phyloP scores from a whole-genome alignment of 108 stramenopile genomes.

The Fistulifera solaris region DNA sequence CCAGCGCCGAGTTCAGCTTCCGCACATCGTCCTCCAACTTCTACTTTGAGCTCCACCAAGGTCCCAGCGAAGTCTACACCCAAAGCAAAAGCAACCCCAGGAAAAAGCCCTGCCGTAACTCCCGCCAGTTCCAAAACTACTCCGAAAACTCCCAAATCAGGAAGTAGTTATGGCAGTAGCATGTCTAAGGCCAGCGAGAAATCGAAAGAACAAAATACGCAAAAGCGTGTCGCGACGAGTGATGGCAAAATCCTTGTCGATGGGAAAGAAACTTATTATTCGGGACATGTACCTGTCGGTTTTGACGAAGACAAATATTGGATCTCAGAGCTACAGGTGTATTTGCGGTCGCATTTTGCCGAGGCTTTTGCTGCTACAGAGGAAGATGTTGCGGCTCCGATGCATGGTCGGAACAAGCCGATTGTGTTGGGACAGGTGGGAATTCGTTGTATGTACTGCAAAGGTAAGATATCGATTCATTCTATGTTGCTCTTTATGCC shows the following conservation, averaged over 20 bases:
- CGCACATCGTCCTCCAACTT: too few relatives aligned
- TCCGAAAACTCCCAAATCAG: too few relatives aligned
- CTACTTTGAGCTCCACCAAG: too few relatives aligned
- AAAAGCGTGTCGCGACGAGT: too few relatives aligned
- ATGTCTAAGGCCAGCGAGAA: too few relatives aligned
- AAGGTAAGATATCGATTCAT: constrained; percentile 28
- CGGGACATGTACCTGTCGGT: constrained; percentile 53
- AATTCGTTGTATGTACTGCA: constrained; percentile 79
- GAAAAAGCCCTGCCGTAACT: too few relatives aligned
- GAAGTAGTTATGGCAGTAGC: too few relatives aligned
- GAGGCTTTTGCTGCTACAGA: constrained; percentile 77
- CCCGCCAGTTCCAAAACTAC: too few relatives aligned
- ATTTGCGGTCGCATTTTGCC: constrained; percentile 67
- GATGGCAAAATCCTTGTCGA: neutral
- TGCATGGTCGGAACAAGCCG: constrained; percentile 84
- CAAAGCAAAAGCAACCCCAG: too few relatives aligned
- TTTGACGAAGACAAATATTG: constrained; percentile 76
- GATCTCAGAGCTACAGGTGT: constrained; percentile 77
- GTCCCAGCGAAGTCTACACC: too few relatives aligned
- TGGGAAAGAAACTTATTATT: constrained; percentile 30
- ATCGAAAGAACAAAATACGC: too few relatives aligned
- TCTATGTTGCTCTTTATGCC: constrained; percentile 2
- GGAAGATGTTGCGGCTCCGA: constrained; percentile 53
- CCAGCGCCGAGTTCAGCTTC: too few relatives aligned
- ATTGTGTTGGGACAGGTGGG: constrained; percentile 82